Evolutionary conservation across 2,329 filamentous ascomycete genomes (phyloP), one percentile per base, ranked within the genome.

Genomic region (Stromatinia cepivora): DNA sequence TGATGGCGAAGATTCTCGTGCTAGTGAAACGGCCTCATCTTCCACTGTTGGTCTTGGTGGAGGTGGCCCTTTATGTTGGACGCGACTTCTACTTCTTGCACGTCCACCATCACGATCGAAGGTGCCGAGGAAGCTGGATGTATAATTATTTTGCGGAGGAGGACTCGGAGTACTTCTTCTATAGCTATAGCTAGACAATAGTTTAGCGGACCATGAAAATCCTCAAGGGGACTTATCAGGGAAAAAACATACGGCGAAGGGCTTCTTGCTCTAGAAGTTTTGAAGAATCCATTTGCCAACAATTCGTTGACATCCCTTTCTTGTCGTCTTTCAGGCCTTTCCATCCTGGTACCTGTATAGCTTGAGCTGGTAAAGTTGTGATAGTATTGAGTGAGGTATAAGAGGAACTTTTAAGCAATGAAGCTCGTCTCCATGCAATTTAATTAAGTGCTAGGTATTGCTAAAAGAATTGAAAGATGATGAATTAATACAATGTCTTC

Each of bases 11-110:
- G n/a, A 63, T 74, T 93, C 91, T 77, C 84, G 87, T 8, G 85
- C 85, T 50, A 92, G 79, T 10, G 90, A 86, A 20, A 82, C 83
- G 22, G 77, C 81, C 78, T 92, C 91, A 76, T 93, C 90, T 77
- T 94, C 91, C 61, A 90, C 89, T 48, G 79, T 88, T 5, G 90
- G 89, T 25, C 83, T 82, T 1, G 90, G 90, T 8, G 90, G 88
- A 39, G 76, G 73, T 70, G 74, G 72, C 54, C 72, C 75, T 71
- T 69, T 65, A 54, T 45, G 71, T 50, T 58, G 70, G 42, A 66
- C 70, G 69, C 72, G 71, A 66, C 71, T 75, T 66, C 70, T 70
- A 57, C 70, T 73, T 71, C 73, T 70, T 42, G 52, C 64, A 64
- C 31, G 66, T 52, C 25, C 45, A 50, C 67, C 66, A 59, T 71